Percentiles rank a stretch among this genome's conserved stretches.
These are phyloP conservation scores for Claviceps fusiformis DNA, from an alignment of 2,329 filamentous ascomycete genomes.

Conservation along the genomic window DNA sequence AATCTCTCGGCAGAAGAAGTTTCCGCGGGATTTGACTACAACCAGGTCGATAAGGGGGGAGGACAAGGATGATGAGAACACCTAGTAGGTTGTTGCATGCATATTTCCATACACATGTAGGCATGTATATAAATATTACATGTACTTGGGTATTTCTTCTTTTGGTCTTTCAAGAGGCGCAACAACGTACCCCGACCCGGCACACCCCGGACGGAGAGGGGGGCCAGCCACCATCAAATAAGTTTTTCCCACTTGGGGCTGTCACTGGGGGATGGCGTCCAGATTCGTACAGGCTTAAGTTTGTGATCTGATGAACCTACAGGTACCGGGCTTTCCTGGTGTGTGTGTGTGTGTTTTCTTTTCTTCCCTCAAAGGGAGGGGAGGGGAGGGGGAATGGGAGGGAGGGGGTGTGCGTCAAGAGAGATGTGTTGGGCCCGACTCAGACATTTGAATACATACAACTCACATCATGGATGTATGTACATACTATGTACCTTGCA, in stretches of 20 bases:
- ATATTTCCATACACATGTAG: too few species aligned
- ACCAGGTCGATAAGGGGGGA: too few species aligned
- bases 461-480: not conserved
- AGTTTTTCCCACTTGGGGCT: not conserved
- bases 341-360: too few species aligned
- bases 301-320: slow-evolving; percentile 1
- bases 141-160: not conserved
- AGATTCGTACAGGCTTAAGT: not conserved
- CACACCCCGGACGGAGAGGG: not conserved
- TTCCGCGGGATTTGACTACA: too few species aligned
- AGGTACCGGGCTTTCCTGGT: not conserved
- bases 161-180: not conserved
- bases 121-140: too few species aligned
- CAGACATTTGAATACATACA: slow-evolving; percentile 5
- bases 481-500: not conserved
- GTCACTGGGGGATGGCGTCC: not conserved
- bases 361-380: too few species aligned
- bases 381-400: not conserved
- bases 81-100: too few species aligned
- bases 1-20: too few species aligned
- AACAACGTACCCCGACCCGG: not conserved
- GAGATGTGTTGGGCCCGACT: not conserved
- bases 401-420: not conserved
- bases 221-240: slow-evolving; percentile 2
- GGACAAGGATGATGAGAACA: too few species aligned